phyloP scores from a whole-genome alignment of 2,329 filamentous ascomycete species.

The Exophiala lecanii-corni region DNA sequence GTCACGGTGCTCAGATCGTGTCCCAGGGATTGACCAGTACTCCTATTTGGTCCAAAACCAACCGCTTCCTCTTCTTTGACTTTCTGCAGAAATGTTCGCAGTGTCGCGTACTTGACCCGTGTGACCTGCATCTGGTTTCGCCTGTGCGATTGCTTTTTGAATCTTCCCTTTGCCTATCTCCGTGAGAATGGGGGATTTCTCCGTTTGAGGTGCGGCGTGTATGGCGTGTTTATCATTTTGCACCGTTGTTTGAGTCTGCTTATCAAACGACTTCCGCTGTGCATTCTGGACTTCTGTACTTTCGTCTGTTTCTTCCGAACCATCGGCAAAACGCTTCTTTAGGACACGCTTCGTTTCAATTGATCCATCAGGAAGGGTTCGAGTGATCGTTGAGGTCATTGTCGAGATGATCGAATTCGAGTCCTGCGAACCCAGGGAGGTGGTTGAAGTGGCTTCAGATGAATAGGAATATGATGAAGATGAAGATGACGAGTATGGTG shows the following conservation, averaged over 20 bases:
- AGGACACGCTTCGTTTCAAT: slow-evolving; percentile 54
- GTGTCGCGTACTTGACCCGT: background rate
- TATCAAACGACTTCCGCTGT: background rate
- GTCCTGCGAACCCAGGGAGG: slow-evolving; percentile 4
- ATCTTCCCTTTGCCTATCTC: background rate
- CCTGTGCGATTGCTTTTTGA: background rate
- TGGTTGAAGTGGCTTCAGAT: slow-evolving; percentile 1
- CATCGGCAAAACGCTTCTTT: slow-evolving; percentile 57
- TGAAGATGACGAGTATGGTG: slow-evolving; percentile 2
- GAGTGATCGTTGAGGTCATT: slow-evolving; percentile 53
- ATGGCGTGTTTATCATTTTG: background rate
- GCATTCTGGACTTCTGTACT: slow-evolving; percentile 30
- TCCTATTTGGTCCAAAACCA: slow-evolving; percentile 21
- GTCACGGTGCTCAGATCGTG: no score
- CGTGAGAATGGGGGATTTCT: background rate
- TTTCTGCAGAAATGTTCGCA: background rate
- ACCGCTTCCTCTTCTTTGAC: slow-evolving; percentile 7
- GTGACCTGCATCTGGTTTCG: background rate
- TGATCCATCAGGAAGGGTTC: slow-evolving; percentile 52
- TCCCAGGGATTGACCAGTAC: no score
- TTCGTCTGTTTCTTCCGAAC: slow-evolving; percentile 55
- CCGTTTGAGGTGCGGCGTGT: background rate
- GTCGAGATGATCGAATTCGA: slow-evolving; percentile 46
- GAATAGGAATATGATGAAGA: slow-evolving; percentile 8
- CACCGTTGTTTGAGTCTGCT: slow-evolving; percentile 10